Base-by-base conservation (phyloP, 2,329 filamentous ascomycete species). In the Sclerotinia borealis region DNA sequence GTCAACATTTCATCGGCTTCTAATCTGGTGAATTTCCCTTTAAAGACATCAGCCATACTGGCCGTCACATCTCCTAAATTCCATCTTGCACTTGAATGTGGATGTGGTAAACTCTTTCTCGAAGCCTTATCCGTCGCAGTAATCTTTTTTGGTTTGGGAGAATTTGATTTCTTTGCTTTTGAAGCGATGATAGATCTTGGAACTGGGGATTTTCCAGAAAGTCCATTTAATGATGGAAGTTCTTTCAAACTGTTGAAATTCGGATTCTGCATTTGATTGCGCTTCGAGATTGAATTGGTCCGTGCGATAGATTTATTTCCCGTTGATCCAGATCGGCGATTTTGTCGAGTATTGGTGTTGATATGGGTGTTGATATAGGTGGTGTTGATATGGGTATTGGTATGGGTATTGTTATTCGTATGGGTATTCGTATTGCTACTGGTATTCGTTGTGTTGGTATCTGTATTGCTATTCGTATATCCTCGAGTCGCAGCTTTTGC, bases 1-100 rank as follows among this genome's bases (percentile, higher is more conserved):
- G 83, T 82, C 15, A 86, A 73, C 76, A 85, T 84, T 74, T 87
- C 84, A 59, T 85, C 82, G 0, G 79, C 83, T 65, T 87, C 83
- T 7, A 63, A 25, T 60, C 83, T 77, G 52, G 79, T 78, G 70
- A 87, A 85, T 51, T 81, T 81, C 22, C 80, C 79, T 48, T 77
- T 81, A 64, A 87, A 79, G 13, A 85, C 75, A 36, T 84, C 83
- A n/a, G 81, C 78, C 68, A 87, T 77, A 66, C 84, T 85, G 59
- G 83, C 81, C 0, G 82, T 78, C 36, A 86, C 72, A 17, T 84
- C 83, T 0, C 80, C 77, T 29, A 87, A 69, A 6, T 79, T 80
- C 81, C 83, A 84, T 73, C 80, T 77, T 49, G 80, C 65, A 65
- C 70, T 74, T 68, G 68, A 63, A 65, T 69, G 54, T 68, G 63